Evolutionary conservation across 352 stramenopile genomes (phyloP), one percentile per base, ranked within the genome.

Genomic region (Globisporangium yorkense): DNA sequence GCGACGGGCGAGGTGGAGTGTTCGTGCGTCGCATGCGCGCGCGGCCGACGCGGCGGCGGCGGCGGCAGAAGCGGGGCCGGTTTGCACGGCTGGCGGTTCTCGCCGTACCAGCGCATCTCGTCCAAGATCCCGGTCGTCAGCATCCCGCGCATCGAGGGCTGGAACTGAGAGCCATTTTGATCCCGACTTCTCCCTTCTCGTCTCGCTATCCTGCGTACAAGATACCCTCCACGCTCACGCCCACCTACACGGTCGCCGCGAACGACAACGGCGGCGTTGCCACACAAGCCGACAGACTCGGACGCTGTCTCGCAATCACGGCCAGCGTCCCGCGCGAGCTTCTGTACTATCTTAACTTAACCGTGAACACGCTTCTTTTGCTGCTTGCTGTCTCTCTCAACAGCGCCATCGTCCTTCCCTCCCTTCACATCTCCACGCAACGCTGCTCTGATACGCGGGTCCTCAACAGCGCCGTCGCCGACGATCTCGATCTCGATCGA

Each of bases 61-160:
- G 10, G 10, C 10, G 13, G 37, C 37, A 40, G 35, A 4, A 13
- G 37, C 37, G 12, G 37, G 13, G 12, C 1, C 12, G 44, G n/a
- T 3, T 20, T 49, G 20, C 44, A 20, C n/a, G 29, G 35, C 29
- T 60, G 57, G 20, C 44, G 51, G n/a, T 70, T 75, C 54, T 66
- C 63, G 49, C 67, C 75, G 9, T 87, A 81, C 50, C 50, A 70
- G 31, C 70, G 62, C 52, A 60, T 85, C 6, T 85, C 72, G 46
- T 77, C 75, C 57, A 75, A 77, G 70, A 74, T 88, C 41, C 75
- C 74, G 18, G 57, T 84, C 35, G 78, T 88, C 51, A 72, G 70
- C 44, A 29, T 85, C 41, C 78, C 78, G 1, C 72, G 75, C 0
- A 87, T 87, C 37, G 78, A 88, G 60, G 78, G 75, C 15, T 74